Evolutionary conservation across 2,329 filamentous ascomycete genomes (phyloP), one percentile per base, ranked within the genome.

Genomic region (Dactylella cylindrospora): DNA sequence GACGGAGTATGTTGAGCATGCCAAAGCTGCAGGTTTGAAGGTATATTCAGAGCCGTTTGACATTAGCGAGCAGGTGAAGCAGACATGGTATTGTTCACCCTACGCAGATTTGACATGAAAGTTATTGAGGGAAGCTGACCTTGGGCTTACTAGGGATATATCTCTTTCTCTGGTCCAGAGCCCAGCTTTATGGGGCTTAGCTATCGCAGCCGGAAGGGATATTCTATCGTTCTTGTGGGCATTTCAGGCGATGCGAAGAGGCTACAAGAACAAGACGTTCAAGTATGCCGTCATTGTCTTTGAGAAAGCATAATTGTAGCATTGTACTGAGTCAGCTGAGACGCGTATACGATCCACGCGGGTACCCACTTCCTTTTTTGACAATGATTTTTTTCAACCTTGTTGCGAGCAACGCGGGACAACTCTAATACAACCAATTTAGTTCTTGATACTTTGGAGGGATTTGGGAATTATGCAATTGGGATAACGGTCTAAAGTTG

Each of bases 201-300:
- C 80, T 3, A 76, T 82, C 33, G 78, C 78, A 17, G 80, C 83
- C 66, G 80, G 80, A 8, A 72, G 80, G 43, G 80, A 83, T 65
- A 80, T 79, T 2, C 76, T 83, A 33, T 79, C 80, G 3, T 83
- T 83, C 65, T 70, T 83, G 54, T 80, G 83, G 69, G 78, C 80
- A 0, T 83, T 83, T 71, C 75, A 80, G 12, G 80, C 80, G 5
- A 83, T 83, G 80, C 73, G 79, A 64, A 74, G 80, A 55, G 80
- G 80, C 0, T 83, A 82, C 67, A 76, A 77, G 0, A 81, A 82
- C 55, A 79, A 78, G 4, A 78, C 75, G 6, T 83, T 83, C 68
- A 73, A 76, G 29, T 83, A 83, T 67, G 79, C 78, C 13, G 78
- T 83, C 8, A 79, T 83, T 75, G 76, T 74, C 10, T 82, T 83